Percentiles rank a stretch among this genome's conserved stretches.
Evolutionary conservation across 139 green algal species (phyloP).

Genomic region (Chlamydomonas sp.): DNA sequence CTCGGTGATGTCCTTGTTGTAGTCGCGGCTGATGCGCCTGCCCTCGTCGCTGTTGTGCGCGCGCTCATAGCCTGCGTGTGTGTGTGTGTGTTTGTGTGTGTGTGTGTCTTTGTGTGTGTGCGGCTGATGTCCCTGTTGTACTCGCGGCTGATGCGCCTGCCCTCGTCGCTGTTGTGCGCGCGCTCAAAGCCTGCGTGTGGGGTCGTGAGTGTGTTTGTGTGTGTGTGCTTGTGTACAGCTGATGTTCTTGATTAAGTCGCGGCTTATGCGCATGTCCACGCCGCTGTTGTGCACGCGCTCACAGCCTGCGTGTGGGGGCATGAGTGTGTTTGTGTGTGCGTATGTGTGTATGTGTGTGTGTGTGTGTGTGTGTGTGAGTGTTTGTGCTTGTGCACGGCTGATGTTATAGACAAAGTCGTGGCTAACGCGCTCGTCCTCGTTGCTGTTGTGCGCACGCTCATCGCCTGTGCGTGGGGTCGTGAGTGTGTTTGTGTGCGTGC

Average conservation of each 20-base stretch:
- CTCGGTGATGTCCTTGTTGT: conserved; percentile 45
- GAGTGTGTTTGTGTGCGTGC: too few relatives aligned
- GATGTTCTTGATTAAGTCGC: conserved; percentile 40
- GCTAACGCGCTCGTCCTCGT: conserved; percentile 13
- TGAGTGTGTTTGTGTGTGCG: too few relatives aligned
- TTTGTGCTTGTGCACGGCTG: too few relatives aligned
- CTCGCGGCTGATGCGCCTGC: conserved; percentile 13
- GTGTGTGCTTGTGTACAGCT: too few relatives aligned
- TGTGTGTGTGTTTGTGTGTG: too few relatives aligned
- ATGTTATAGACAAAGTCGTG: conserved; percentile 38
- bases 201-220: too few relatives aligned
- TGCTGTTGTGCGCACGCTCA: conserved; percentile 3
- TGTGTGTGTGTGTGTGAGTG: too few relatives aligned
- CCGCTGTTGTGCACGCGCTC: conserved; percentile 6
- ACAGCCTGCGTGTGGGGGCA: background rate
- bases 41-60: conserved; percentile 10
- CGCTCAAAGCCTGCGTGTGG: conserved; percentile 3
- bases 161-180: conserved; percentile 8
- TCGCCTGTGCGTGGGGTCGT: background rate
- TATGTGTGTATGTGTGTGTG: too few relatives aligned
- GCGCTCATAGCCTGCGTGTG: background rate
- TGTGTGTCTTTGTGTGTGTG: too few relatives aligned
- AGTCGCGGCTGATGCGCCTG: conserved; percentile 18
- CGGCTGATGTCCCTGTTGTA: conserved; percentile 46
- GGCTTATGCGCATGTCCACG: conserved; percentile 11